Percentiles rank a stretch among this genome's conserved stretches.
These are phyloP conservation scores for Dactylellina haptotyla DNA, from an alignment of 2,329 filamentous ascomycete genomes.

Conservation along the genomic window DNA sequence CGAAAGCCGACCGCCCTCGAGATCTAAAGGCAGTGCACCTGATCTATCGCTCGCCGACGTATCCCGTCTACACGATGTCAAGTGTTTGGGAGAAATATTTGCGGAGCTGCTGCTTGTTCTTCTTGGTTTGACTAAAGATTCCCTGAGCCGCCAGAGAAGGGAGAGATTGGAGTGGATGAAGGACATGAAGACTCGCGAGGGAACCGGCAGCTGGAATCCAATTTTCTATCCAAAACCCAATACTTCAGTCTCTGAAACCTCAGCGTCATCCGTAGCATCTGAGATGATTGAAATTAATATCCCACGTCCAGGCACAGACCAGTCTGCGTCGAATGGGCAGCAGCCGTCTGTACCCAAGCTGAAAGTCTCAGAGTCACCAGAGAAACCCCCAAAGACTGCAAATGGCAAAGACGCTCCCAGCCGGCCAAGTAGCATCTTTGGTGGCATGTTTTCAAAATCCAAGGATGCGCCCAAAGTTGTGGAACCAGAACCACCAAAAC, in stretches of 20 bases:
- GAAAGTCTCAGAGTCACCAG: conserved; percentile 14
- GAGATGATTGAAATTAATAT: conserved; percentile 50
- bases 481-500: conserved; percentile 44
- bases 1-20: conserved; percentile 35
- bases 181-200: conserved; percentile 46
- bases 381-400: conserved; percentile 18
- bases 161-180: conserved; percentile 48
- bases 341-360: background rate
- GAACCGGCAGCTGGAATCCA: conserved; percentile 45
- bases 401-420: conserved; percentile 20
- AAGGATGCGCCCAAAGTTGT: conserved; percentile 28
- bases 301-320: conserved; percentile 32
- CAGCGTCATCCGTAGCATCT: conserved; percentile 35
- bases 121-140: conserved; percentile 39
- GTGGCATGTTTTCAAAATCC: conserved; percentile 49
- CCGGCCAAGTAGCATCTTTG: conserved; percentile 38
- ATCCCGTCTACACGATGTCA: conserved; percentile 37
- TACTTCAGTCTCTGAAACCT: conserved; percentile 36
- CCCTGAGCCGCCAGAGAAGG: conserved; percentile 40
- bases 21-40: conserved; percentile 16
- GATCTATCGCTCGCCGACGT: conserved; percentile 32
- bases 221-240: conserved; percentile 36
- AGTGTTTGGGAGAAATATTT: conserved; percentile 41
- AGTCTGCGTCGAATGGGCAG: conserved; percentile 39
- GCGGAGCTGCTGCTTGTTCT: conserved; percentile 34